Percentiles rank a stretch among this genome's conserved stretches.
These are phyloP conservation scores for Globisporangium irregulare DNA, from an alignment of 352 stramenopile species.

Conservation along the genomic window DNA sequence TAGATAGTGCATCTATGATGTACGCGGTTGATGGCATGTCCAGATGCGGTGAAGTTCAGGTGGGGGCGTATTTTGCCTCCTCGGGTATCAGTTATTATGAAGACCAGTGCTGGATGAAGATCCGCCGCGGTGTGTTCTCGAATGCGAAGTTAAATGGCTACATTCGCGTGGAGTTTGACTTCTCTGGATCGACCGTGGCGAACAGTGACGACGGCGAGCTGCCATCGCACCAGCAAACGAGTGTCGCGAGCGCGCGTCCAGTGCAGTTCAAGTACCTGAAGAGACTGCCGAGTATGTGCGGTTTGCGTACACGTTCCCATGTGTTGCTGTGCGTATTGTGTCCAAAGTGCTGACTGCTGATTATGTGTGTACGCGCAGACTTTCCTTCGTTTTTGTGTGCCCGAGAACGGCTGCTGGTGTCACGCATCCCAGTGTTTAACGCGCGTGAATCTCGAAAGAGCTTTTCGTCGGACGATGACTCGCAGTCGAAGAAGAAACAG, in stretches of 20 bases:
- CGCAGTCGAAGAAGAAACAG: constrained; percentile 20
- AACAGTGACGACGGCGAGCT: constrained; percentile 23
- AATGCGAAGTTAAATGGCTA: constrained; percentile 70
- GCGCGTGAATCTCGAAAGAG: constrained; percentile 15
- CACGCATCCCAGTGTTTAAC: constrained; percentile 49
- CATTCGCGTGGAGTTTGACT: constrained; percentile 60
- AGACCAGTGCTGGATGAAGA: constrained; percentile 73
- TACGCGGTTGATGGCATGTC: neutral
- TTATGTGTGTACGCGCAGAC: constrained; percentile 25
- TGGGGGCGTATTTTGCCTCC: constrained; percentile 69
- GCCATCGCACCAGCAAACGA: constrained; percentile 29
- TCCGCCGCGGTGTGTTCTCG: constrained; percentile 72
- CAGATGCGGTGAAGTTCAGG: constrained; percentile 51
- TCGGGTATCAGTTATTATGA: constrained; percentile 48
- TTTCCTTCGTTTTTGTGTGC: constrained; percentile 66
- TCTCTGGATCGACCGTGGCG: constrained; percentile 13
- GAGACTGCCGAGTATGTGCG: constrained; percentile 45
- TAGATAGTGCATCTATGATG: neutral
- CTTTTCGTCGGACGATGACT: constrained; percentile 10
- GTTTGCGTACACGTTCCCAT: neutral
- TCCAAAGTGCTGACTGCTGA: neutral
- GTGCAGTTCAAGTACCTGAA: constrained; percentile 51
- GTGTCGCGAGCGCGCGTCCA: constrained; percentile 16
- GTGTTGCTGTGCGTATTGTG: neutral
- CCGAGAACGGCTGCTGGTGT: constrained; percentile 44